Percentiles rank a stretch among this genome's conserved stretches.
phyloP scores from a whole-genome alignment of 129 eudicot species.

The Calendula officinalis region DNA sequence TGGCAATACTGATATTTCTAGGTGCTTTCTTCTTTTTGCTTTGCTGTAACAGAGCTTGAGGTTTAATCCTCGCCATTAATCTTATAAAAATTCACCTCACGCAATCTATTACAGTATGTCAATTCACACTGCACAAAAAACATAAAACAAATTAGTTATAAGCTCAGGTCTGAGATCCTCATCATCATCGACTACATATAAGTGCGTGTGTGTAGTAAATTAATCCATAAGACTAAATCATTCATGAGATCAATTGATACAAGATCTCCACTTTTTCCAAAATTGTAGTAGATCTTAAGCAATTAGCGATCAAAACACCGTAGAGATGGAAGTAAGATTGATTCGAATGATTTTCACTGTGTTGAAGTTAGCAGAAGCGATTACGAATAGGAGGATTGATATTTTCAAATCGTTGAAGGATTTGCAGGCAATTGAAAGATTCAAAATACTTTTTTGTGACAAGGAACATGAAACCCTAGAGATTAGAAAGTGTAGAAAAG shows the following conservation, averaged over 20 bases:
- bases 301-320: constrained; percentile 11
- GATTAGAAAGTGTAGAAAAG: not conserved
- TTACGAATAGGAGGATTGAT: not conserved
- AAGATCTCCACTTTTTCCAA: constrained; percentile 2
- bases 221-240: not conserved
- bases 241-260: not conserved
- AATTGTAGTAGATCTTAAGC: constrained; percentile 7
- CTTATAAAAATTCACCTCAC: constrained; percentile 25
- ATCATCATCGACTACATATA: not conserved
- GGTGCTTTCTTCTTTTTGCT: constrained; percentile 94
- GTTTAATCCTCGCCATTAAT: constrained; percentile 84
- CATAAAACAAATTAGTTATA: not conserved
- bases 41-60: constrained; percentile 87
- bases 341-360: constrained; percentile 4
- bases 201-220: not conserved
- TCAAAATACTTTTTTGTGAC: not conserved
- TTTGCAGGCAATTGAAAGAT: constrained; percentile 4
- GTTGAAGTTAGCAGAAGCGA: constrained; percentile 1
- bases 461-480: constrained; percentile 18
- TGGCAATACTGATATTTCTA: constrained; percentile 52
- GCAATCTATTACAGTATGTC: constrained; percentile 7
- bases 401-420: constrained; percentile 9
- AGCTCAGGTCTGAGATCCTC: not conserved
- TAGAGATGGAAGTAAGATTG: not conserved
- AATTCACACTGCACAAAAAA: constrained; percentile 16